A percentile compares a stretch with the other conserved stretches of the same genome.
Conservation (phyloP, 306 rosid genomes). For the Ormosia semicastrata region DNA sequence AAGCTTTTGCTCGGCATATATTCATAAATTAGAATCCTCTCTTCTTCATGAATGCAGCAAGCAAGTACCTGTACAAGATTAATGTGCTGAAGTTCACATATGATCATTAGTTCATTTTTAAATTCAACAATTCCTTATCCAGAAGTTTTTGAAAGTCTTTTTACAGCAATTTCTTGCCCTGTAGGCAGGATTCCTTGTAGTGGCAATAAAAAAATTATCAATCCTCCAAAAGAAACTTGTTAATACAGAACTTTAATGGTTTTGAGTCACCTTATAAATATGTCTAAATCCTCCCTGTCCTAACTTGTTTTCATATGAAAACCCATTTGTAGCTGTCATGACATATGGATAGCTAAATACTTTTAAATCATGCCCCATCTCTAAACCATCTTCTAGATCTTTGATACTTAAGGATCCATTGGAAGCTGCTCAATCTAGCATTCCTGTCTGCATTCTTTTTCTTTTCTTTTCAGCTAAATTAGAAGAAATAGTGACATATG, state of each 20-base stretch:
- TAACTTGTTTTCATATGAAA: conserved; percentile 16
- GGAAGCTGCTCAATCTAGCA: too few species aligned
- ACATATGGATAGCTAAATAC: conserved; percentile 11
- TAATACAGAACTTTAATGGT: background rate
- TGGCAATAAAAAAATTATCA: background rate
- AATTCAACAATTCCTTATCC: background rate
- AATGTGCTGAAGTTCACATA: background rate
- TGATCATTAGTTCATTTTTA: background rate
- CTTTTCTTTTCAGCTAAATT: background rate
- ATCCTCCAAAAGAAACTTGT: background rate
- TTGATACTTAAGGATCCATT: background rate
- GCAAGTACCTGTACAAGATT: background rate
- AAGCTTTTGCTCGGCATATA: conserved; percentile 7
- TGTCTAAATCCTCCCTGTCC: conserved; percentile 38
- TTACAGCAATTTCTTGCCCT: conserved; percentile 7
- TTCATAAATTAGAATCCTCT: conserved; percentile 2
- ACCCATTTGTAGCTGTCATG: conserved; percentile 25
- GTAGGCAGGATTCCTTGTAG: background rate
- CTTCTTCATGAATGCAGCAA: background rate
- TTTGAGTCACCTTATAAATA: conserved; percentile 23
- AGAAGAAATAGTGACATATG: background rate
- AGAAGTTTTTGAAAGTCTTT: conserved; percentile 15
- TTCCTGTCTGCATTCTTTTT: too few species aligned
- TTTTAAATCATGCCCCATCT: background rate
- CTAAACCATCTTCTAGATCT: background rate